Evolutionary conservation across 306 rosid species (phyloP), one percentile per base, ranked within the genome.

Genomic region (Cicer arietinum): DNA sequence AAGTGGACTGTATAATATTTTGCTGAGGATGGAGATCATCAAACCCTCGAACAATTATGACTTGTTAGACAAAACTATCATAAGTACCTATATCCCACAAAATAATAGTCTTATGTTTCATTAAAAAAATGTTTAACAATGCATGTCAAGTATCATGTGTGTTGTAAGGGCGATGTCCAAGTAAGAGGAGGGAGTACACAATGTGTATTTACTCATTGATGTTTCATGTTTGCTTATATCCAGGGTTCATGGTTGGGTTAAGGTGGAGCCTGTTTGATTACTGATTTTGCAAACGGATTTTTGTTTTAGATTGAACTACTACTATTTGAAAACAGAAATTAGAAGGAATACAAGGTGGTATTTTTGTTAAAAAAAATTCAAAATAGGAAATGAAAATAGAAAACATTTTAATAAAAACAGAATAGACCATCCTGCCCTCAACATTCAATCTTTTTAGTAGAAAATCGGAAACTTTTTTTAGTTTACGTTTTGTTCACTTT

Each of bases 201-300:
- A 58, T 39, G 0, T 61, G 13, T 10, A 10, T 39, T 8, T 1
- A 7, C 62, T 20, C 8, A 60, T 40, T 56, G 66, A 20, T 48
- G 43, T 50, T 56, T 75, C 17, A 25, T 74, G 71, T 63, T 68
- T 78, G 63, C 42, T 59, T 51, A 16, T n/a, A 5, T 48, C 8
- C 77, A 73, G 20, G 76, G 17, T 22, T 64, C 37, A 12, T 50
- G 7, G 71, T 57, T 44, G 6, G 50, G 43, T 77, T 44, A 25
- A 48, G 57, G 2, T 58, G 65, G 25, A n/a, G 12, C 54, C 40
- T 44, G 53, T 44, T 66, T 65, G 71, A 20, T 65, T 65, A 17
- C 71, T 65, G 16, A 16, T 42, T 43, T 65, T 44, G 13, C 52
- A 41, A 42, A 57, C 16, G 10, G 30, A 0, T 42, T 17, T 16